Base-by-base conservation (phyloP, 2,329 filamentous ascomycete species). In the Phymatotrichopsis omnivora region DNA sequence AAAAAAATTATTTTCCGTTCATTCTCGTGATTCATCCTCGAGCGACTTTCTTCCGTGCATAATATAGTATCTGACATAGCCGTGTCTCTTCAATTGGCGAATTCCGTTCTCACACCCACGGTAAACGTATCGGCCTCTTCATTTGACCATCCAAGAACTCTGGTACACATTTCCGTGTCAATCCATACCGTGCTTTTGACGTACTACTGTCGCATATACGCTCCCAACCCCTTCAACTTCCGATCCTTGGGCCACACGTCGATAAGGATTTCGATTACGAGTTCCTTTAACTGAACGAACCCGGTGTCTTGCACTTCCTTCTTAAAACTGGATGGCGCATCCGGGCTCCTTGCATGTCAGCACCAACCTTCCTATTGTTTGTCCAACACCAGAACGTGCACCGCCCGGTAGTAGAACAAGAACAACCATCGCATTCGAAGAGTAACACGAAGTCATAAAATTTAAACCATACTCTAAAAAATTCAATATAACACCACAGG, bases 231-330 rank as follows among this genome's bases (percentile, higher is more conserved):
- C 48, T 67, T 69, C 31, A 70, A 61, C 11, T 60, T 65, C 16
- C 63, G 58, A 38, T 74, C 67, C 37, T 60, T 65, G 0, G 70
- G 63, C 72, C 71, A 75, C 0, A 61, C 58, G 12, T 67, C 69
- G 5, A 69, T 63, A 0, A 71, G 71, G 7, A 73, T 60, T 55
- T 71, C 68, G 52, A 64, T 63, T 5, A 61, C 59, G 14, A 59
- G 55, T 22, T 65, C 62, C 3, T 57, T 56, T 3, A 70, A 58
- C 40, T 69, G 63, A n/a, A 62, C 57, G 34, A 67, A 71, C 0
- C 68, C 68, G 2, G 65, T 64, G 10, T 61, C 59, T 4, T 51
- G 45, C 5, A 64, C 47, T 29, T 29, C 8, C 7, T 4, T 10
- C 8, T 7, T 24, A 10, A 19, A 42, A 28, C n/a, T 25, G 4